Evolutionary conservation across 108 stramenopile species (phyloP).

Genomic region (Skeletonema grethae): DNA sequence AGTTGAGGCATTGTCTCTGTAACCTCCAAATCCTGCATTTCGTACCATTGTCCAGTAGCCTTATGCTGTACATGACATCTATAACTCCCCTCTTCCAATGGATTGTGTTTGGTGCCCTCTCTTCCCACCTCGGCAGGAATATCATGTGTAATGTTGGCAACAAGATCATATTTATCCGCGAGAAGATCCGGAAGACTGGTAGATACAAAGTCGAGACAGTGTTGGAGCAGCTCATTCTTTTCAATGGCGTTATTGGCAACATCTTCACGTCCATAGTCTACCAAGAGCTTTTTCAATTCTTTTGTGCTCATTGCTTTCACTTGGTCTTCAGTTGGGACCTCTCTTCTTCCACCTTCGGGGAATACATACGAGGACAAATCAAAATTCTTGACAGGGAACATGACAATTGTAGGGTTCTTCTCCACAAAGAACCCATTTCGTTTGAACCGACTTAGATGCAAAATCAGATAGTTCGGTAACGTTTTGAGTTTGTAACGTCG

Average conservation of each 20-base stretch:
- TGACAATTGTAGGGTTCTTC: constrained; percentile 99
- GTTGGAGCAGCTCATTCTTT: constrained; percentile 76
- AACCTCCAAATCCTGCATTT: constrained; percentile 95
- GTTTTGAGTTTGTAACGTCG: constrained; percentile 81
- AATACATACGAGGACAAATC: constrained; percentile 86
- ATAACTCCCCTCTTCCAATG: constrained; percentile 88
- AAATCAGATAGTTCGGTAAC: constrained; percentile 92
- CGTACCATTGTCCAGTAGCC: constrained; percentile 94
- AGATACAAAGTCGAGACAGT: constrained; percentile 67
- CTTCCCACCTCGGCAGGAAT: constrained; percentile 78
- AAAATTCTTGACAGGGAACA: constrained; percentile 97
- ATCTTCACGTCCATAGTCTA: constrained; percentile 62
- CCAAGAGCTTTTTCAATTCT: constrained; percentile 73
- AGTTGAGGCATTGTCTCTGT: constrained; percentile 95
- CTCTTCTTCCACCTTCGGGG: constrained; percentile 29
- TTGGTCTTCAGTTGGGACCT: constrained; percentile 69
- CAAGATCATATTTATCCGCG: constrained; percentile 93
- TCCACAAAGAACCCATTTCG: constrained; percentile 90
- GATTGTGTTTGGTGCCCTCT: constrained; percentile 75
- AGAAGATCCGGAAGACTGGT: constrained; percentile 78
- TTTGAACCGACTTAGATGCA: constrained; percentile 93
- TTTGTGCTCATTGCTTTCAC: constrained; percentile 73
- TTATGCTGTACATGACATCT: constrained; percentile 91
- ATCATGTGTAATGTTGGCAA: constrained; percentile 95
- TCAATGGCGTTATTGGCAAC: constrained; percentile 59